Evolutionary conservation across 2,329 filamentous ascomycete genomes (phyloP).

Genomic region (Aureobasidium leucospermi): DNA sequence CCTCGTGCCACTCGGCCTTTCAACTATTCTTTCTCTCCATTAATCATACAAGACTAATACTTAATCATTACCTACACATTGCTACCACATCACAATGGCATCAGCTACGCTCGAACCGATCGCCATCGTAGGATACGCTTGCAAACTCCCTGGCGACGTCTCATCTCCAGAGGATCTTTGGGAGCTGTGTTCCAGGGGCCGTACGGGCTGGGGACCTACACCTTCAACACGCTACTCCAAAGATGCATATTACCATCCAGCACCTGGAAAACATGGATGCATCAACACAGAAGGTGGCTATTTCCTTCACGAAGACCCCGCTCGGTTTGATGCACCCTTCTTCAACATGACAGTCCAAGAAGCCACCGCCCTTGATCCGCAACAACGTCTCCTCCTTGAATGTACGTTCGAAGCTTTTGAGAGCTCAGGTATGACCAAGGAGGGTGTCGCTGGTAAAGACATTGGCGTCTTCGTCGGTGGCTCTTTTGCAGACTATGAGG

Average conservation of each 20-base stretch:
- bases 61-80: background rate
- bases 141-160: conserved; percentile 37
- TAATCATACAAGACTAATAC: background rate
- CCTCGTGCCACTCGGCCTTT: background rate
- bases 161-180: conserved; percentile 18
- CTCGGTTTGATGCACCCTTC: conserved; percentile 22
- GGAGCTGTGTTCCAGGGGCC: conserved; percentile 11
- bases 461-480: conserved; percentile 20
- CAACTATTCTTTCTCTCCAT: background rate
- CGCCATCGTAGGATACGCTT: conserved; percentile 38
- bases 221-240: conserved; percentile 14
- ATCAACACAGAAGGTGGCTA: conserved; percentile 15
- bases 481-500: conserved; percentile 20
- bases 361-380: conserved; percentile 34
- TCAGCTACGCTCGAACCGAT: conserved; percentile 26
- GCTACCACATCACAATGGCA: background rate
- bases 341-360: conserved; percentile 21
- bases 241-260: conserved; percentile 21
- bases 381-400: conserved; percentile 34
- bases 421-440: conserved; percentile 16
- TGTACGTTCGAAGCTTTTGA: conserved; percentile 34
- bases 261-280: conserved; percentile 10
- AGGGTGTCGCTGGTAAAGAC: conserved; percentile 13
- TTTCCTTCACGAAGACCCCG: conserved; percentile 21
- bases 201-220: conserved; percentile 1